A percentile compares a stretch with the other conserved stretches of the same genome.
phyloP scores from a whole-genome alignment of 2,329 filamentous ascomycete genomes.

The Cadophora sp. region DNA sequence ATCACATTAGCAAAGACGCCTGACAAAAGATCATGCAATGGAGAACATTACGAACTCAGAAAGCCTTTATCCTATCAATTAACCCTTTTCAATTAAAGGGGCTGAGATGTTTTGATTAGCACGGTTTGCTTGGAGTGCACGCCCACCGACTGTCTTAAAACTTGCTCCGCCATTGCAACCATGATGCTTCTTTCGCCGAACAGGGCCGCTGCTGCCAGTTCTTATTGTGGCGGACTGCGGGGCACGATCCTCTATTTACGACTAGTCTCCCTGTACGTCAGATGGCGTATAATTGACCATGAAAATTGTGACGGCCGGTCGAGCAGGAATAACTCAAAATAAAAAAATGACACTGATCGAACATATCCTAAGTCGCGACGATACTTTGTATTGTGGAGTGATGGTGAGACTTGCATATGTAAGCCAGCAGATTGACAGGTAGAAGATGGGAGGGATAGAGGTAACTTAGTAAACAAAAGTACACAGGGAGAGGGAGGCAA shows the following conservation, averaged over 20 bases:
- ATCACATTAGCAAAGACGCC: neutral
- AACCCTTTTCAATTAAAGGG: neutral
- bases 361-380: too few relatives aligned
- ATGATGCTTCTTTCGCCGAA: neutral
- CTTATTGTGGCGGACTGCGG: neutral
- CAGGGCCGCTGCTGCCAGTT: neutral
- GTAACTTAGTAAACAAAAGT: neutral
- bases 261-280: neutral
- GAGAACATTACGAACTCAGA: neutral
- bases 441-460: neutral
- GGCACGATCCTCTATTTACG: neutral
- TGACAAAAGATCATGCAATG: neutral
- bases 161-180: neutral
- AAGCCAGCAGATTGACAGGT: too few relatives aligned
- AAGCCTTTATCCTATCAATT: neutral
- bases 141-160: neutral
- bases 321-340: too few relatives aligned
- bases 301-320: neutral
- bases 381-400: neutral
- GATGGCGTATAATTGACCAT: neutral
- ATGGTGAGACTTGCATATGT: neutral
- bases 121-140: neutral
- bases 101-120: neutral
- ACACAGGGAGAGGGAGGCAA: neutral
- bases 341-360: neutral